Evolutionary conservation across 768 basidiomycete species (phyloP).

Genomic region (Kwoniella botswanensis): DNA sequence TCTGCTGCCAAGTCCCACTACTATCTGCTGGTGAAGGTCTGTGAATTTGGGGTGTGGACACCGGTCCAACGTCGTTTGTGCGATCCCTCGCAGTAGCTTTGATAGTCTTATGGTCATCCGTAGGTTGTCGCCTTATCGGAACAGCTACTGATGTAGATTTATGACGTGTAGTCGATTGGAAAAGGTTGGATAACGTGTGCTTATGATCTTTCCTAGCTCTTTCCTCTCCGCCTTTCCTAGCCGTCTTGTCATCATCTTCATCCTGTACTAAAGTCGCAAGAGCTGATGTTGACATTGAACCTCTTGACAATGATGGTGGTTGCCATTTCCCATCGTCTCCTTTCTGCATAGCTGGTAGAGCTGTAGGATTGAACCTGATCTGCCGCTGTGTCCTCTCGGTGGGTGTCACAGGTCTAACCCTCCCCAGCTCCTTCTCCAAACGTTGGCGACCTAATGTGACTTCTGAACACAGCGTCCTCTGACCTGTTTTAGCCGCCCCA

Average conservation of each 20-base stretch:
- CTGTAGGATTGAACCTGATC: slow-evolving; percentile 30
- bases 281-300: slow-evolving; percentile 50
- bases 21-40: not conserved
- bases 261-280: slow-evolving; percentile 14
- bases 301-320: slow-evolving; percentile 47
- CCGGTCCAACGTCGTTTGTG: too few relatives aligned
- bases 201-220: slow-evolving; percentile 15
- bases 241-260: slow-evolving; percentile 16
- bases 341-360: slow-evolving; percentile 39
- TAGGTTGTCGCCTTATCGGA: not conserved
- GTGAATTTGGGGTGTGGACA: not conserved
- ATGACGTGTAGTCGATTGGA: slow-evolving; percentile 14
- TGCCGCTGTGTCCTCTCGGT: slow-evolving; percentile 21
- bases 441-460: slow-evolving; percentile 9
- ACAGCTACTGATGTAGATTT: not conserved
- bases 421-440: slow-evolving; percentile 2
- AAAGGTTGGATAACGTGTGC: slow-evolving; percentile 25
- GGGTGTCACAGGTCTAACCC: slow-evolving; percentile 3
- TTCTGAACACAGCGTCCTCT: slow-evolving; percentile 22
- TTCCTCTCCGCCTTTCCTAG: slow-evolving; percentile 9
- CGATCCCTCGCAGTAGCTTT: not conserved
- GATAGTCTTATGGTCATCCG: not conserved
- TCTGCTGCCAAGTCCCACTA: slow-evolving; percentile 2
- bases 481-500: slow-evolving; percentile 1
- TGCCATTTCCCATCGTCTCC: slow-evolving; percentile 51